Percentiles rank a stretch among this genome's conserved stretches.
Evolutionary conservation across 768 basidiomycete genomes (phyloP).

Genomic region (Floccularia luteovirens): DNA sequence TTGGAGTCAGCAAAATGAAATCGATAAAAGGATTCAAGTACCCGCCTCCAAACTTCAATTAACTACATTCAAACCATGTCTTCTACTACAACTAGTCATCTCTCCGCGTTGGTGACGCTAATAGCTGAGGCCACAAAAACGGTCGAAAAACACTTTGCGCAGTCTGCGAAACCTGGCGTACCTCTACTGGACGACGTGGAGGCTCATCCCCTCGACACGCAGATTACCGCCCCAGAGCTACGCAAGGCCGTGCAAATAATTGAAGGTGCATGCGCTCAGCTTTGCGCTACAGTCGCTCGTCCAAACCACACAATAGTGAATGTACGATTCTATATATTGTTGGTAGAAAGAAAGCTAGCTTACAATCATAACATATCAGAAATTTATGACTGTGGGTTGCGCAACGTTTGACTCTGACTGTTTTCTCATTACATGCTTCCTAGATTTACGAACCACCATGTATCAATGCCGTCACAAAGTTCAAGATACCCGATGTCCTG

Average conservation of each 20-base stretch:
- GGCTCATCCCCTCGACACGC: conserved; percentile 25
- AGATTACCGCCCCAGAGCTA: conserved; percentile 13
- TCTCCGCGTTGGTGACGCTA: conserved; percentile 12
- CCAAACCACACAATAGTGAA: conserved; percentile 23
- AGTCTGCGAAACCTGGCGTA: conserved; percentile 6
- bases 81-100: conserved; percentile 1
- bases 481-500: conserved; percentile 30
- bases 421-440: neutral
- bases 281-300: conserved; percentile 19
- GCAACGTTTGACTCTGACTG: neutral
- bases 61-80: neutral
- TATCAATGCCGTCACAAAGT: conserved; percentile 22
- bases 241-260: conserved; percentile 21
- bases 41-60: neutral
- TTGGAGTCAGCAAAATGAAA: neutral
- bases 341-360: no score
- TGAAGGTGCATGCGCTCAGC: conserved; percentile 26
- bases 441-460: conserved; percentile 24
- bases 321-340: conserved; percentile 11
- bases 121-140: conserved; percentile 11
- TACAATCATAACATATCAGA: neutral
- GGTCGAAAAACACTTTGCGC: conserved; percentile 9
- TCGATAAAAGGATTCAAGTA: neutral
- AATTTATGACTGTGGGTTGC: conserved; percentile 10
- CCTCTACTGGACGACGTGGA: conserved; percentile 26